Percentiles rank a stretch among this genome's conserved stretches.
phyloP scores from a whole-genome alignment of 2,329 filamentous ascomycete species.

The Didymella sp. region DNA sequence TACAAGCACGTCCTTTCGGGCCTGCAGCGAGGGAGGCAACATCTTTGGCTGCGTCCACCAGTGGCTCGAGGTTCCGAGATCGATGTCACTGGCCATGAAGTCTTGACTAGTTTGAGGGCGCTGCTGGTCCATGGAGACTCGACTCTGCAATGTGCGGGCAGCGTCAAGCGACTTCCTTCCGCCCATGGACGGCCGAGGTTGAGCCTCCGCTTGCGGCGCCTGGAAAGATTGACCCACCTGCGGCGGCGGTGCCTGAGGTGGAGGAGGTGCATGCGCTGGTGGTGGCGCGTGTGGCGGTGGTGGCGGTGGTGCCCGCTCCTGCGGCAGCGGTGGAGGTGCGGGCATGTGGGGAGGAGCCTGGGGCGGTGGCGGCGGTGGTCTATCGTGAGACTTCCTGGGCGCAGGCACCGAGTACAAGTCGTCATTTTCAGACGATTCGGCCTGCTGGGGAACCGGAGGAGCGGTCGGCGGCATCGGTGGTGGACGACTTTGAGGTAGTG shows the following conservation, averaged over 20 bases:
- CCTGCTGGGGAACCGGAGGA: conserved; percentile 38
- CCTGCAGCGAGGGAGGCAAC: conserved; percentile 81
- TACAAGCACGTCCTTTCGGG: conserved; percentile 80
- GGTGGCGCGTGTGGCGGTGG: conserved; percentile 42
- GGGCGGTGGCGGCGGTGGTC: conserved; percentile 47
- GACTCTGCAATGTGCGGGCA: conserved; percentile 58
- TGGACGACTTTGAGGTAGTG: conserved; percentile 44
- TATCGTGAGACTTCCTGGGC: conserved; percentile 46
- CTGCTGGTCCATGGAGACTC: conserved; percentile 75
- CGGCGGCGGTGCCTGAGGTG: conserved; percentile 46
- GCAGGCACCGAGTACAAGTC: conserved; percentile 48
- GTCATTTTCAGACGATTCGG: conserved; percentile 45
- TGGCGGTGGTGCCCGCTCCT: conserved; percentile 45
- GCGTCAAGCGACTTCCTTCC: conserved; percentile 70
- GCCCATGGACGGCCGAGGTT: conserved; percentile 51
- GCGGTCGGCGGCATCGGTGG: conserved; percentile 47
- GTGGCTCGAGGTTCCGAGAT: conserved; percentile 73
- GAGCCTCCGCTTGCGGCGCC: conserved; percentile 54
- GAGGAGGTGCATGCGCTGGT: conserved; percentile 51
- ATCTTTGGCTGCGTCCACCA: conserved; percentile 90
- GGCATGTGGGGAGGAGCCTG: conserved; percentile 46
- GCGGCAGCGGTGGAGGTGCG: conserved; percentile 49
- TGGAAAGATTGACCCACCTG: conserved; percentile 33
- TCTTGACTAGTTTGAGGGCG: conserved; percentile 74
- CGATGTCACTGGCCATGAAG: conserved; percentile 86